Percentiles rank a stretch among this genome's conserved stretches.
phyloP scores from a whole-genome alignment of 2,329 filamentous ascomycete species.

The Fusarium luffae region DNA sequence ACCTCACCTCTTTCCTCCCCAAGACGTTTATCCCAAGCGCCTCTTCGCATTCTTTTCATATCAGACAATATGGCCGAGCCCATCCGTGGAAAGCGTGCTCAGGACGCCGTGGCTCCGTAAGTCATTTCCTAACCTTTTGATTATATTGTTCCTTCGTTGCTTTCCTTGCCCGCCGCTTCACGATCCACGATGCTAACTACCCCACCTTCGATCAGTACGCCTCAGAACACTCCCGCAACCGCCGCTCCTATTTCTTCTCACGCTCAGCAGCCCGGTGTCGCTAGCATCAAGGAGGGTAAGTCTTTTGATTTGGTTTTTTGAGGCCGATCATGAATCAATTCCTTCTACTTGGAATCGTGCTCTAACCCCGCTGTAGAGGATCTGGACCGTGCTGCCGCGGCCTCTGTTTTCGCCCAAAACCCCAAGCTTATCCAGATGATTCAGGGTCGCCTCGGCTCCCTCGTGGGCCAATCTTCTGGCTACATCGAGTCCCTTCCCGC shows the following conservation, averaged over 20 bases:
- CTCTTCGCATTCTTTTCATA: slow-evolving; percentile 42
- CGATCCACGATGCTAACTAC: slow-evolving; percentile 51
- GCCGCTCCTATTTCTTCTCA: slow-evolving; percentile 98
- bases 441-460: slow-evolving; percentile 91
- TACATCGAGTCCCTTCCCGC: slow-evolving; percentile 96
- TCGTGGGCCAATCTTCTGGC: slow-evolving; percentile 94
- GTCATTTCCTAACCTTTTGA: slow-evolving; percentile 48
- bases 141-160: slow-evolving; percentile 34
- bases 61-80: slow-evolving; percentile 68
- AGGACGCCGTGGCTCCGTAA: slow-evolving; percentile 68
- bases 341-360: slow-evolving; percentile 1
- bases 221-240: slow-evolving; percentile 96
- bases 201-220: slow-evolving; percentile 77
- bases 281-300: slow-evolving; percentile 97
- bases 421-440: slow-evolving; percentile 97
- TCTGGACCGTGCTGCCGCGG: slow-evolving; percentile 85
- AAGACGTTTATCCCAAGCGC: slow-evolving; percentile 47
- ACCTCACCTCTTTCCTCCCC: slow-evolving; percentile 43
- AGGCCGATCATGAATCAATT: slow-evolving; percentile 7
- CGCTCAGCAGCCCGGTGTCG: slow-evolving; percentile 92
- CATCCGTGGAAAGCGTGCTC: slow-evolving; percentile 71
- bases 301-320: slow-evolving; percentile 37
- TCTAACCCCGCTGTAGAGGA: slow-evolving; percentile 72
- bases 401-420: slow-evolving; percentile 95
- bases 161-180: slow-evolving; percentile 37